phyloP scores from a whole-genome alignment of 257 asterid species.

The Solanum lycopersicoides region DNA sequence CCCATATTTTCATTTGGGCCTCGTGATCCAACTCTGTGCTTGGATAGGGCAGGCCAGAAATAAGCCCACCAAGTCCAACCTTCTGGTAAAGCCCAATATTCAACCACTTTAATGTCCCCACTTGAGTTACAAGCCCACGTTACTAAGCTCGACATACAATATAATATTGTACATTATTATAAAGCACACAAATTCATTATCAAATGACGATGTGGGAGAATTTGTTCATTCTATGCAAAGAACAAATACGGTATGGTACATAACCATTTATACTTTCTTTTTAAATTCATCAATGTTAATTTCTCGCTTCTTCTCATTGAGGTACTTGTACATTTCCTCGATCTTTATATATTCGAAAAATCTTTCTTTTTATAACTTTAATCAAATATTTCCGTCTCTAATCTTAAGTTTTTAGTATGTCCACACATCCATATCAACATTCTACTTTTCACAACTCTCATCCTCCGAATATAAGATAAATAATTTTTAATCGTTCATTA shows the following conservation, averaged over 20 bases:
- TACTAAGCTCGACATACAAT: rapidly evolving
- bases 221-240: background rate
- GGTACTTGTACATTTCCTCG: no score
- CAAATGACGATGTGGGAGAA: background rate
- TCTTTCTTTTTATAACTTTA: no score
- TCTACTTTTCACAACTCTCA: background rate
- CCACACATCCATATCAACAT: rapidly evolving
- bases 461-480: no score
- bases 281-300: no score
- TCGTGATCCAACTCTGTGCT: background rate
- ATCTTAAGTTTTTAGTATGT: background rate
- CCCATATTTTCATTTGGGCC: background rate
- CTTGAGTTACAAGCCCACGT: background rate
- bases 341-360: no score
- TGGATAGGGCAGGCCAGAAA: background rate
- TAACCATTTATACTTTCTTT: no score
- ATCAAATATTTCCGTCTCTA: background rate
- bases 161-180: rapidly evolving
- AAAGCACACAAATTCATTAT: background rate
- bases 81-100: background rate
- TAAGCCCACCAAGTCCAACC: background rate
- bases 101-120: background rate
- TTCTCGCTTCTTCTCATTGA: rapidly evolving
- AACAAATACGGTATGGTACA: no score
- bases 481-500: no score